phyloP scores from a whole-genome alignment of 169 alveolate species.

The Plasmodium inui region DNA sequence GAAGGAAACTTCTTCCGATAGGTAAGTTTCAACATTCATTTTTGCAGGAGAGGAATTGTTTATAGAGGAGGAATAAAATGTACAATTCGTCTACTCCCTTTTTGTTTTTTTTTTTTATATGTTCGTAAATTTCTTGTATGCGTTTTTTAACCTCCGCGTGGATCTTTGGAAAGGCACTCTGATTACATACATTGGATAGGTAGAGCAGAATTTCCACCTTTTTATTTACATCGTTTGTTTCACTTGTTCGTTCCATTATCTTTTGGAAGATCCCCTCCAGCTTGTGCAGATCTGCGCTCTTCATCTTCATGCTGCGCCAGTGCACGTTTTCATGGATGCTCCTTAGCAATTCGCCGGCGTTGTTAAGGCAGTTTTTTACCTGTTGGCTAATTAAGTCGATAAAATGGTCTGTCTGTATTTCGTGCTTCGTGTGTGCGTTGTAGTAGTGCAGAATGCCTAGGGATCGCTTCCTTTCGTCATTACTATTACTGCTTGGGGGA shows the following conservation, averaged over 20 bases:
- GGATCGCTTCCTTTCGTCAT: not conserved
- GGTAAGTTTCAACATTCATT: constrained; percentile 23
- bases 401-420: not conserved
- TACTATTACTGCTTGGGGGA: not conserved
- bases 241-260: constrained; percentile 9
- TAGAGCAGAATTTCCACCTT: constrained; percentile 49
- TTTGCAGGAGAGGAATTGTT: constrained; percentile 36
- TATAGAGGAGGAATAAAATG: constrained; percentile 46
- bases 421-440: constrained; percentile 24
- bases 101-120: constrained; percentile 32
- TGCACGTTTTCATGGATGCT: constrained; percentile 21
- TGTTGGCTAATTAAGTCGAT: constrained; percentile 11
- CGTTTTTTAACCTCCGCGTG: constrained; percentile 3
- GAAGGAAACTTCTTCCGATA: constrained; percentile 56
- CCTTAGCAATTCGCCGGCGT: constrained; percentile 15
- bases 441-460: constrained; percentile 30
- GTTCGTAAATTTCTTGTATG: constrained; percentile 33
- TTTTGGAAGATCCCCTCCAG: constrained; percentile 8
- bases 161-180: not conserved
- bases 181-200: constrained; percentile 29
- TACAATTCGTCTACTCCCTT: constrained; percentile 49
- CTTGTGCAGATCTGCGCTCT: not conserved
- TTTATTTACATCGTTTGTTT: constrained; percentile 64
- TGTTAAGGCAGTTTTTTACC: constrained; percentile 10
- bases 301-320: not conserved